Base-by-base conservation (phyloP, 1,139 yeast genomes). In the Diutina neorugosa region DNA sequence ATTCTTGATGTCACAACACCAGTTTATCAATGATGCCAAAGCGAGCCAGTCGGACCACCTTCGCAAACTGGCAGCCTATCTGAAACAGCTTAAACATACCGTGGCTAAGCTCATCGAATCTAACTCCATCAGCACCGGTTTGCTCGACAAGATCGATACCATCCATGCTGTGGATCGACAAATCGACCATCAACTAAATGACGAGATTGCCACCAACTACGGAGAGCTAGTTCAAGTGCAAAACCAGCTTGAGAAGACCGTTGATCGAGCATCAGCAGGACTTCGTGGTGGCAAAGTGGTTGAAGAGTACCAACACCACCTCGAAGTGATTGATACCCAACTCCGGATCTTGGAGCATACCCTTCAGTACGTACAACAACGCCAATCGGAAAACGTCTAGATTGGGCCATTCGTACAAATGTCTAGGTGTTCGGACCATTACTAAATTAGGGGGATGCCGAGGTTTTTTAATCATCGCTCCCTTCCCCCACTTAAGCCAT, bases 291-390 rank as follows among this genome's bases (percentile, higher is more conserved):
- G 55, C 14, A 52, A 66, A 34, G 51, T 56, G 12, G 55, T 55
- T n/a, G 62, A 46, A 60, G 60, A 55, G 43, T 63, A 78, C 9
- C 81, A 77, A 58, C 58, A 63, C n/a, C 62, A 69, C 51, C 65
- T 71, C 4, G 82, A 77, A 56, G 54, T 67, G 8, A 59, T 76
- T 2, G 81, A 79, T 60, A 77, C 73, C 55, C 75, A 77, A 40
- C 59, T 79, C 49, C 64, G 82, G 44, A 71, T 77, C 7, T 61
- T 79, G 41, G 83, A 79, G 57, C 62, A 67, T 52, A 67, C 74
- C 1, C 53, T 65, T 23, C 59, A 57, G 41, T 46, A 16, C 27
- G 50, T 46, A 4, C 20, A 46, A 31, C 37, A 31, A 14, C 37
- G 37, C 37, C 37, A 31, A 5, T 11, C 37, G 14, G 37, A 31